These are phyloP conservation scores for Gastrolobium bilobum DNA, from an alignment of 306 rosid genomes.

Conservation along the genomic window DNA sequence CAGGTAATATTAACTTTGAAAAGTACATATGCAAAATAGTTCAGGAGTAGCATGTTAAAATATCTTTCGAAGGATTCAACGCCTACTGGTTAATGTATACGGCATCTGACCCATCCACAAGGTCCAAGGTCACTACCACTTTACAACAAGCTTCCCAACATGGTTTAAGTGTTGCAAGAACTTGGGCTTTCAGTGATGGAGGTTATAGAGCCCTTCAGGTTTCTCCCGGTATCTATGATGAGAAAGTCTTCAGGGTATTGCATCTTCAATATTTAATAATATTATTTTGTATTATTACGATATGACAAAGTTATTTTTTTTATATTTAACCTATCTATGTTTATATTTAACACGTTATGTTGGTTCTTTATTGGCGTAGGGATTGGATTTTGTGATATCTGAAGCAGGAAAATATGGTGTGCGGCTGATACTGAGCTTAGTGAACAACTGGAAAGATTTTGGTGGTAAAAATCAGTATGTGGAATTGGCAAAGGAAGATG, in stretches of 20 bases:
- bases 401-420: slow-evolving; percentile 55
- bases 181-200: slow-evolving; percentile 58
- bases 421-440: slow-evolving; percentile 51
- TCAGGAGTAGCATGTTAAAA: neutral
- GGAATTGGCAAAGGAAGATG: slow-evolving; percentile 49
- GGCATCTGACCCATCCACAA: slow-evolving; percentile 63
- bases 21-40: neutral
- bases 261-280: neutral
- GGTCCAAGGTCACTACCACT: slow-evolving; percentile 53
- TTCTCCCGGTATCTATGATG: slow-evolving; percentile 54
- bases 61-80: slow-evolving; percentile 70
- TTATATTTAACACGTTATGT: neutral
- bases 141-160: slow-evolving; percentile 47
- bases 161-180: slow-evolving; percentile 53
- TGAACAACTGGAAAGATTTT: slow-evolving; percentile 54
- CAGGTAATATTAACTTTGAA: slow-evolving; percentile 5
- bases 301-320: neutral
- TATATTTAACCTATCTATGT: too few species aligned
- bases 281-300: neutral
- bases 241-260: slow-evolving; percentile 48
- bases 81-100: slow-evolving; percentile 68
- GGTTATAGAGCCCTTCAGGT: slow-evolving; percentile 52
- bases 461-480: slow-evolving; percentile 57
- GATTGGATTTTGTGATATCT: slow-evolving; percentile 55
- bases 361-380: slow-evolving; percentile 32